Evolutionary conservation across 2,329 filamentous ascomycete species (phyloP).

Genomic region (Arthrobotrys megalospora): DNA sequence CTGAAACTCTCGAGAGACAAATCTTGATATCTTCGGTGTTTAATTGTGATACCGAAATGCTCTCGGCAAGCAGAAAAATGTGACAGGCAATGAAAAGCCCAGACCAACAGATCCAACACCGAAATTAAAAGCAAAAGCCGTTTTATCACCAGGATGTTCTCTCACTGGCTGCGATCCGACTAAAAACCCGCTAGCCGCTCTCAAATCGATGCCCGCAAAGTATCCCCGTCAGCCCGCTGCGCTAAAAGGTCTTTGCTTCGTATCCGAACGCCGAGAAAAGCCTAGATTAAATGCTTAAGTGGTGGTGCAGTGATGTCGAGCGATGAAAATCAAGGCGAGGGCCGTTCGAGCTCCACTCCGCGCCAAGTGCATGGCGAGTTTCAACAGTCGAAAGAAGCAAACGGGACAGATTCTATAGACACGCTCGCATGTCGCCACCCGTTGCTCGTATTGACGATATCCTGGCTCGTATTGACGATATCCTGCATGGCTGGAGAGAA

Average conservation of each 20-base stretch:
- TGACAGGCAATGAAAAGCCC: constrained; percentile 19
- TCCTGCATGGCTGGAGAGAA: background rate
- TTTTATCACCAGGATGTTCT: constrained; percentile 31
- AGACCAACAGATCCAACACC: constrained; percentile 12
- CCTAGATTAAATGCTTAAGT: constrained; percentile 19
- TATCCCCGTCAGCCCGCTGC: too few species aligned
- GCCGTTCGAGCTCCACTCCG: constrained; percentile 19
- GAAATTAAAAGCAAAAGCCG: constrained; percentile 4
- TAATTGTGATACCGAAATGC: background rate
- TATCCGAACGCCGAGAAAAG: constrained; percentile 43
- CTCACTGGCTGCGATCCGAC: constrained; percentile 14
- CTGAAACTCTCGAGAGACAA: too few species aligned
- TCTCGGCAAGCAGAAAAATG: constrained; percentile 19
- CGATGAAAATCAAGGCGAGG: constrained; percentile 22
- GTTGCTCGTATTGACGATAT: background rate
- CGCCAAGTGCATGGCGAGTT: constrained; percentile 36
- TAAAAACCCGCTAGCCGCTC: constrained; percentile 29
- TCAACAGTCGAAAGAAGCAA: constrained; percentile 39
- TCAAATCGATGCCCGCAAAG: constrained; percentile 7
- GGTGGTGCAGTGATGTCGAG: constrained; percentile 1
- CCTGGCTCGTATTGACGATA: background rate
- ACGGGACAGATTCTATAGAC: background rate
- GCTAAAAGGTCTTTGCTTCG: constrained; percentile 29
- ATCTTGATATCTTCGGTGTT: background rate
- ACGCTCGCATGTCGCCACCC: constrained; percentile 16